phyloP scores from a whole-genome alignment of 2,329 filamentous ascomycete species.

The Fusarium concolor region DNA sequence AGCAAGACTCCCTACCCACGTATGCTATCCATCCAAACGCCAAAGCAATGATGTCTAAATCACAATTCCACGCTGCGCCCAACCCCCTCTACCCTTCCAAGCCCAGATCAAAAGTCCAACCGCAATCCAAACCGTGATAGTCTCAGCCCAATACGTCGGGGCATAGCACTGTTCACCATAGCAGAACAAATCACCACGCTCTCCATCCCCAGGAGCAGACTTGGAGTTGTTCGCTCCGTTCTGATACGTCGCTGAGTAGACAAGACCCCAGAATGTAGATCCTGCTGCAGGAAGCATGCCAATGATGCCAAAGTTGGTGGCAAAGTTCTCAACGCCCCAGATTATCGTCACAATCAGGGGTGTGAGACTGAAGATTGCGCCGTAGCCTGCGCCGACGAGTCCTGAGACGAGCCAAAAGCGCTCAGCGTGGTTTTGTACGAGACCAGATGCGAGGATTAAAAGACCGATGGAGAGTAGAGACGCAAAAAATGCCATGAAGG shows the following conservation, averaged over 20 bases:
- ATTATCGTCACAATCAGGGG: slow-evolving; percentile 97
- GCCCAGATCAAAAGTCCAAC: slow-evolving; percentile 79
- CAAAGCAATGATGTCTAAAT: slow-evolving; percentile 53
- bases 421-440: slow-evolving; percentile 77
- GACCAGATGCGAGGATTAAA: slow-evolving; percentile 79
- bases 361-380: slow-evolving; percentile 87
- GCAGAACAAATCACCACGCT: slow-evolving; percentile 72
- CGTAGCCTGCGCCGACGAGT: slow-evolving; percentile 90
- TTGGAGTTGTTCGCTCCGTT: slow-evolving; percentile 65
- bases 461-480: slow-evolving; percentile 80
- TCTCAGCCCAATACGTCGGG: slow-evolving; percentile 86
- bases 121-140: slow-evolving; percentile 81
- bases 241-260: slow-evolving; percentile 89
- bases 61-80: slow-evolving; percentile 80
- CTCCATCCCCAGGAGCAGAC: slow-evolving; percentile 44
- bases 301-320: slow-evolving; percentile 96
- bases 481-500: slow-evolving; percentile 81
- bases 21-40: slow-evolving; percentile 37
- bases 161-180: slow-evolving; percentile 87
- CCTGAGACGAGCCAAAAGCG: slow-evolving; percentile 89
- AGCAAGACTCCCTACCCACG: slow-evolving; percentile 5
- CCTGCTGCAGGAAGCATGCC: slow-evolving; percentile 91
- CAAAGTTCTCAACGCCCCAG: slow-evolving; percentile 99
- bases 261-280: slow-evolving; percentile 87
- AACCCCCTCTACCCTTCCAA: slow-evolving; percentile 82